Base-by-base conservation (phyloP, 176 grass and related monocot genomes). In the Aegilops longissima region DNA sequence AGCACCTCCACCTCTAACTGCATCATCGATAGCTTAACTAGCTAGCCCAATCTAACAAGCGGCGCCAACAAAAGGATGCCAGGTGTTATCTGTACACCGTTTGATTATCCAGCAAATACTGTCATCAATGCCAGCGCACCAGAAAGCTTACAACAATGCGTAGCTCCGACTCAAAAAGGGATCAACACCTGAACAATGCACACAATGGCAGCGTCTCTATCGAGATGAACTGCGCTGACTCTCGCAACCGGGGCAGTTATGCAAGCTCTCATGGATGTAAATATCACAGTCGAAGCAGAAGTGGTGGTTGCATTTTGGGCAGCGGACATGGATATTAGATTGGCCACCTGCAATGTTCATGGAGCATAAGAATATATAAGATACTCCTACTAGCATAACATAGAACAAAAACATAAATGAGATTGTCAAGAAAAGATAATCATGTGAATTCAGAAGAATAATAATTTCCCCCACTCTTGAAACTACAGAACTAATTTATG, bases 231-330 rank as follows among this genome's bases (percentile, higher is more conserved):
- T 84, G n/a, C 77, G 79, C 47, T 80, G 94, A 29, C 97, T 96
- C 90, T 99, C 97, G 8, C 94, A 99, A 25, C 97, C 97, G 70
- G 97, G 97, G 82, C 94, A 99, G 58, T 99, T 99, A 69, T 99
- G 94, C 90, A 99, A 87, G 85, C 97, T 99, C 87, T 99, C 97
- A 23, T 96, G 97, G 82, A 99, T 93, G 84, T 99, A 99, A 24
- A 99, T 96, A 86, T 99, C 97, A 51, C 97, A 99, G 83, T 99
- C 94, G 33, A 99, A 89, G 74, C 97, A 99, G 82, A 96, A 96
- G 76, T 88, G 89, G 52, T 96, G 97, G 23, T 87, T 93, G 90
- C 97, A 99, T 38, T 94, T 93, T 66, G 94, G 94, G 70, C 94
- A 99, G 80, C 80, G 78, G 20, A 93, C 94, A 67, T 94, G 92